Percentiles rank a stretch among this genome's conserved stretches.
Evolutionary conservation across 768 basidiomycete genomes (phyloP).

Genomic region (Coprinopsis marcescibilis): DNA sequence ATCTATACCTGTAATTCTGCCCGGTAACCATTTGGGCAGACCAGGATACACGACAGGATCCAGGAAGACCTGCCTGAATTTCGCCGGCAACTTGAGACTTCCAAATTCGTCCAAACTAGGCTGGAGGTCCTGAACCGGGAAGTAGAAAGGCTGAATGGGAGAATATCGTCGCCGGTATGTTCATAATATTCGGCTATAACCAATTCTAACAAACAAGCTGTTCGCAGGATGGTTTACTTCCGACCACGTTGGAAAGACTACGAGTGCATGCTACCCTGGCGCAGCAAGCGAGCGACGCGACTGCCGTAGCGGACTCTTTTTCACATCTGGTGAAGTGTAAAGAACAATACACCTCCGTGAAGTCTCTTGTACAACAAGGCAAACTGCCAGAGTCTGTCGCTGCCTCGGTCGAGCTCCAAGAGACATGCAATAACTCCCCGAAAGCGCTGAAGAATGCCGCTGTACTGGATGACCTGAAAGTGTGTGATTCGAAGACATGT

Average conservation of each 20-base stretch:
- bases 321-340: constrained; percentile 51
- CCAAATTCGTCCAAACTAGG: constrained; percentile 60
- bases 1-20: constrained; percentile 1
- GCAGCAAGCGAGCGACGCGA: constrained; percentile 55
- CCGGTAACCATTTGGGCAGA: constrained; percentile 29
- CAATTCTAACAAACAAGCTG: constrained; percentile 8
- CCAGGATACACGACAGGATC: constrained; percentile 69
- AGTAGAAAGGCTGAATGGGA: constrained; percentile 44
- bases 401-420: constrained; percentile 36
- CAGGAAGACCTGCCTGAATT: constrained; percentile 58
- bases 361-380: constrained; percentile 46
- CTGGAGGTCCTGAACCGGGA: constrained; percentile 43
- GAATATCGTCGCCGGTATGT: constrained; percentile 56
- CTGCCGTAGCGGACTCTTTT: constrained; percentile 43
- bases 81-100: constrained; percentile 53
- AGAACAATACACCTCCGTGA: constrained; percentile 38
- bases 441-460: constrained; percentile 42
- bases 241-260: constrained; percentile 50
- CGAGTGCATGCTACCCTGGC: constrained; percentile 56
- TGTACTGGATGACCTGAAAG: constrained; percentile 55
- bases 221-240: constrained; percentile 61
- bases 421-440: constrained; percentile 43
- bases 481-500: constrained; percentile 19
- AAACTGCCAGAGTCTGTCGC: constrained; percentile 58
- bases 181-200: neutral